Evolutionary conservation across 1,139 yeast species (phyloP).

Genomic region (Suhomyces guaymorum): DNA sequence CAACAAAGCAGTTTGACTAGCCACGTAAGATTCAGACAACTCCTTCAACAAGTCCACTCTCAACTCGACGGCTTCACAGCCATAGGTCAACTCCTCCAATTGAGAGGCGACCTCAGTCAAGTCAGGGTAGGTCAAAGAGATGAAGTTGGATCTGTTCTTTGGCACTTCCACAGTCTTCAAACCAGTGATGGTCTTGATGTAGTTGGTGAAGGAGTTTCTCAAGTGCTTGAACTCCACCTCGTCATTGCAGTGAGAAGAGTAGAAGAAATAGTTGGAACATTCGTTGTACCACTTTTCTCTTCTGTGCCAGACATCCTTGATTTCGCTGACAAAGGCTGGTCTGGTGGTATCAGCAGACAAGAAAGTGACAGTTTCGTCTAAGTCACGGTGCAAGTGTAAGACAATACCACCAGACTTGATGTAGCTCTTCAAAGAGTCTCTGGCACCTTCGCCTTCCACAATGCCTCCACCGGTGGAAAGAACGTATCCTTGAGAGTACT

Average conservation of each 20-base stretch:
- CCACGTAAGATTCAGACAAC: slow-evolving; percentile 55
- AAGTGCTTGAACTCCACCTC: slow-evolving; percentile 58
- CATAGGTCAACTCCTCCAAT: slow-evolving; percentile 58
- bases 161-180: slow-evolving; percentile 46
- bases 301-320: slow-evolving; percentile 77
- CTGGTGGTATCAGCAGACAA: slow-evolving; percentile 76
- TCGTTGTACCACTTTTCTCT: slow-evolving; percentile 80
- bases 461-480: slow-evolving; percentile 97
- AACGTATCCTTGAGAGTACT: slow-evolving; percentile 59
- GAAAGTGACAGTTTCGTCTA: slow-evolving; percentile 76
- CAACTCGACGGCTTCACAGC: slow-evolving; percentile 80
- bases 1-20: slow-evolving; percentile 70
- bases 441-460: slow-evolving; percentile 74
- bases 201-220: slow-evolving; percentile 59
- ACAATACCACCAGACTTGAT: slow-evolving; percentile 68
- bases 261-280: slow-evolving; percentile 78
- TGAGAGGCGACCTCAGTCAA: slow-evolving; percentile 46
- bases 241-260: slow-evolving; percentile 67
- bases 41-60: slow-evolving; percentile 71
- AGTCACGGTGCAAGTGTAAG: slow-evolving; percentile 84
- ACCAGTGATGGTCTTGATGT: slow-evolving; percentile 67
- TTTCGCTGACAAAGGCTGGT: slow-evolving; percentile 83
- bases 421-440: slow-evolving; percentile 60
- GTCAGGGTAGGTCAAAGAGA: slow-evolving; percentile 66
- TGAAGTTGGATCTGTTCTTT: slow-evolving; percentile 61